phyloP scores from a whole-genome alignment of 148 eudicot species.

The Gaultheria prostrata region DNA sequence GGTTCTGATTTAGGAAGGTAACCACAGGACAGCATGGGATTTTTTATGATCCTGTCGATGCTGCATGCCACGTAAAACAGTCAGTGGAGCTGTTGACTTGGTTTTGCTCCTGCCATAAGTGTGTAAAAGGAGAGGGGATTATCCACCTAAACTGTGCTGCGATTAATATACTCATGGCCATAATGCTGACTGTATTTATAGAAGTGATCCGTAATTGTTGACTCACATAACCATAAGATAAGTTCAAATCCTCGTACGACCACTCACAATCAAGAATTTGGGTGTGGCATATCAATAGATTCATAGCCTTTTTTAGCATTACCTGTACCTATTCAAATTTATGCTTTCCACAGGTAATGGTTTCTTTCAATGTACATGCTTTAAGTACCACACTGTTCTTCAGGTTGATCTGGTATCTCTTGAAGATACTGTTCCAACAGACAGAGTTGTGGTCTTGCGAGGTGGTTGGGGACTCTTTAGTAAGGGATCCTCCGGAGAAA shows the following conservation, averaged over 20 bases:
- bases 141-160: not conserved
- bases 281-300: not conserved
- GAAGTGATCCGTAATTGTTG: not conserved
- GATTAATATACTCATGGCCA: not conserved
- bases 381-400: slow-evolving; percentile 8
- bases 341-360: not conserved
- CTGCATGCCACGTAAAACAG: not conserved
- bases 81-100: not conserved
- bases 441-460: slow-evolving; percentile 62
- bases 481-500: slow-evolving; percentile 62
- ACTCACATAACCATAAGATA: not conserved
- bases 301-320: not conserved
- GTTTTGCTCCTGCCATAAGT: not conserved
- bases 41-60: no score
- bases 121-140: not conserved
- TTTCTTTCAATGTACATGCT: not conserved
- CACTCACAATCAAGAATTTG: not conserved
- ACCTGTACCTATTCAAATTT: not conserved
- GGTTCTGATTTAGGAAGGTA: slow-evolving; percentile 1
- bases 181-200: not conserved
- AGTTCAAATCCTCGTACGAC: not conserved
- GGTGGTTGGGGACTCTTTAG: slow-evolving; percentile 82
- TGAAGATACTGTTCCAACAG: slow-evolving; percentile 89
- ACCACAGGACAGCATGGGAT: not conserved
- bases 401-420: slow-evolving; percentile 86